A percentile compares a stretch with the other conserved stretches of the same genome.
Conservation (phyloP, 805 yeast genomes). For the Henningerozyma blattae region DNA sequence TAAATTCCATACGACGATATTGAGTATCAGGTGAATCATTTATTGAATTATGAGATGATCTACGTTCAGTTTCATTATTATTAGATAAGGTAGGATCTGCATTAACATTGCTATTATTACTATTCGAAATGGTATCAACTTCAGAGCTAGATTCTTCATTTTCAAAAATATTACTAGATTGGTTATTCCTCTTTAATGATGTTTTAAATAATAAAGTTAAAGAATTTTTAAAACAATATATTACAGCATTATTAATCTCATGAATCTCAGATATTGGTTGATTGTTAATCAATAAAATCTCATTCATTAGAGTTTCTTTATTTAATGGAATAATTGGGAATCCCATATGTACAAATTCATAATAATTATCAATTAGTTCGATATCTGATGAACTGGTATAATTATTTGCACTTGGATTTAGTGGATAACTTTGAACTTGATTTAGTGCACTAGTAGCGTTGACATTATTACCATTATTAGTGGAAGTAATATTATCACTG, state of each 20-base stretch:
- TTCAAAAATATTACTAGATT: slow-evolving; percentile 8
- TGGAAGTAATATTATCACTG: not conserved
- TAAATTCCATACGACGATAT: too few species aligned
- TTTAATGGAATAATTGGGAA: slow-evolving; percentile 29
- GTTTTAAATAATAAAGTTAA: slow-evolving; percentile 21
- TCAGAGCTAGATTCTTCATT: slow-evolving; percentile 1
- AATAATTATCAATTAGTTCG: slow-evolving; percentile 34
- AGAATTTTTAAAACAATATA: slow-evolving; percentile 24
- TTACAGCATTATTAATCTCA: slow-evolving; percentile 21
- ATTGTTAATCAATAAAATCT: slow-evolving; percentile 19
- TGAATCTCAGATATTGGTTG: slow-evolving; percentile 22
- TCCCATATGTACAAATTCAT: slow-evolving; percentile 33
- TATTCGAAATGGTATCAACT: slow-evolving; percentile 1
- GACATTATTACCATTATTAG: not conserved
- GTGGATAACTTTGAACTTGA: not conserved
- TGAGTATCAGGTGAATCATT: too few species aligned
- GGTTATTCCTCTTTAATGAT: slow-evolving; percentile 12
- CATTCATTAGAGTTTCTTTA: slow-evolving; percentile 21
- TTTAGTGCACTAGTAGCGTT: too few species aligned
- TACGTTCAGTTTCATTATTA: not conserved
- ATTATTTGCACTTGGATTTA: slow-evolving; percentile 2
- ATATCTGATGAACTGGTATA: slow-evolving; percentile 22
- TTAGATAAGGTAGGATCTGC: not conserved
- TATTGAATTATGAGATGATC: too few species aligned
- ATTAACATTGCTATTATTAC: slow-evolving; percentile 1